These are phyloP conservation scores for Meripilus lineatus DNA, from an alignment of 1,284 basidiomycete species.

Conservation along the genomic window DNA sequence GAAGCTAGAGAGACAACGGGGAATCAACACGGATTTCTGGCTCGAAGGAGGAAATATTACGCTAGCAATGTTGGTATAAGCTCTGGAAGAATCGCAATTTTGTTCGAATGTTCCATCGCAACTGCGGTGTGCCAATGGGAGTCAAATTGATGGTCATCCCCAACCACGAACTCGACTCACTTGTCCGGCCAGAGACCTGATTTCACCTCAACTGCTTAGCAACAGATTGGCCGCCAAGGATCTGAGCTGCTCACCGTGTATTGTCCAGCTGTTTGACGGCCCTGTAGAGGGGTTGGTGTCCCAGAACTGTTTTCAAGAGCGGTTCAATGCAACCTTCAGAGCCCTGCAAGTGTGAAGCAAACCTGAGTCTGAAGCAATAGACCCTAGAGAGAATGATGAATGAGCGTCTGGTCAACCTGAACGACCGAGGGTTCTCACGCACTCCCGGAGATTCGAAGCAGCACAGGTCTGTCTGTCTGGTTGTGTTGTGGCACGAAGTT, in stretches of 20 bases:
- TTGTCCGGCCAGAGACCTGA: constrained; percentile 68
- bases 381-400: constrained; percentile 35
- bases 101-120: constrained; percentile 63
- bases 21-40: not conserved
- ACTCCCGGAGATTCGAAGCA: constrained; percentile 34
- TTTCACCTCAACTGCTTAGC: constrained; percentile 5
- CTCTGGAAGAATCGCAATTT: constrained; percentile 63
- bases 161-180: too few species aligned
- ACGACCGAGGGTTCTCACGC: constrained; percentile 6
- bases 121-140: constrained; percentile 31
- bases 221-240: not conserved
- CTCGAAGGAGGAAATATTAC: constrained; percentile 30
- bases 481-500: constrained; percentile 32
- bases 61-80: constrained; percentile 50
- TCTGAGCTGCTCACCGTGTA: constrained; percentile 50
- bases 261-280: constrained; percentile 67
- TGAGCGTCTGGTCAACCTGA: not conserved
- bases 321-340: not conserved
- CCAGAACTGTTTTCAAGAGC: constrained; percentile 21
- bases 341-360: constrained; percentile 4
- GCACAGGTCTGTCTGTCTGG: constrained; percentile 22
- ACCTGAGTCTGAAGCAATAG: constrained; percentile 62
- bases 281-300: constrained; percentile 51
- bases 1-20: constrained; percentile 39
- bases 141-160: too few species aligned